Evolutionary conservation across 2,329 filamentous ascomycete genomes (phyloP), one percentile per base, ranked within the genome.

Genomic region (Ophiostoma novo-ulmi): DNA sequence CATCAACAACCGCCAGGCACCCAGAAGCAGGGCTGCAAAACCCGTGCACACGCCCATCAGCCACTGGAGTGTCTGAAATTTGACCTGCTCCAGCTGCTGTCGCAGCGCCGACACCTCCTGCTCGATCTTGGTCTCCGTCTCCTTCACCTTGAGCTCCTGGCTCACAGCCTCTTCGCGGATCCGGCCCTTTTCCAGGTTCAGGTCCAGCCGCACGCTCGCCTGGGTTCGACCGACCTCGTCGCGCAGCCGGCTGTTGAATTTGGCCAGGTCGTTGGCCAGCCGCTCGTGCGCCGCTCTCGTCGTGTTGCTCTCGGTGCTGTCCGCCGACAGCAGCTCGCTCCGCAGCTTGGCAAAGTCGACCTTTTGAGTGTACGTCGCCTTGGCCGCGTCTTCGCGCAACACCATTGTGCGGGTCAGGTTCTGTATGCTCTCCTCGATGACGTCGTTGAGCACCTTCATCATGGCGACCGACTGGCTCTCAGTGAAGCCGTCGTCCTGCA

Each of bases 321-420:
- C 95, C 68, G 94, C 90, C 6, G 93, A 94, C 31, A 97, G 87
- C 31, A 99, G 88, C 80, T 99, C 95, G 71, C 93, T 96, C 75
- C 95, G 92, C 63, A 98, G 88, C 83, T 98, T 97, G 73, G 94
- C 94, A 78, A 99, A 98, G 81, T 99, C 95, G 74, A 98, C 95
- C 80, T 98, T 98, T 79, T 98, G 89, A 1, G 88, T 89, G 79
- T 91, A 91, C 3, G 88, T 90, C 38, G 91, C 90, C 77, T 92
- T 91, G 77, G 92, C 91, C 73, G 92, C 88, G 81, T 97, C 95
- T 82, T 99, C 95, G 77, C 94, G 92, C 66, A 97, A 87, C 61
- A 99, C 95, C 95, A 99, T 99, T 20, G 94, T 98, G 74, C 94
- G 89, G 0, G 94, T 98, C 68, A 99, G 86, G 80, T 98, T 98